These are phyloP conservation scores for Aurantiochytrium sp. DNA, from an alignment of 108 stramenopile genomes.

Conservation along the genomic window DNA sequence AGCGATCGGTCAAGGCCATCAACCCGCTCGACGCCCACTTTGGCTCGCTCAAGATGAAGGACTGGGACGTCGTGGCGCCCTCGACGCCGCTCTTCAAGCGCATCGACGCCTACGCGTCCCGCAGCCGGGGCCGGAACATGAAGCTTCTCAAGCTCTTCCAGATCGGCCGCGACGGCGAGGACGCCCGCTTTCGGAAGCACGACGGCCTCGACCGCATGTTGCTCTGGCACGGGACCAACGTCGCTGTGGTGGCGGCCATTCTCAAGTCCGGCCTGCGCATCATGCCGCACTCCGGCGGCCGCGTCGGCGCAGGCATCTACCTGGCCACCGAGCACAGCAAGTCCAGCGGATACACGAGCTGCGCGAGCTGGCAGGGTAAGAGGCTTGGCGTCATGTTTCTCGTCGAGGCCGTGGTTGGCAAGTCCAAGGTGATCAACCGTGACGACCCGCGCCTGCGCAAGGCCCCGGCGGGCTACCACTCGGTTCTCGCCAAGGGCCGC, in stretches of 20 bases:
- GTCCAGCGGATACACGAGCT: constrained; percentile 46
- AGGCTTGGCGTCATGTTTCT: constrained; percentile 57
- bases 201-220: constrained; percentile 55
- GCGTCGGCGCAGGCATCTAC: constrained; percentile 58
- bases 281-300: constrained; percentile 63
- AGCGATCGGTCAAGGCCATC: not conserved
- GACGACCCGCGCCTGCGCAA: constrained; percentile 46
- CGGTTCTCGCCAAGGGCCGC: constrained; percentile 51
- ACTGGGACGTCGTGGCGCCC: not conserved
- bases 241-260: constrained; percentile 62
- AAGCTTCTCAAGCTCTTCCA: constrained; percentile 45
- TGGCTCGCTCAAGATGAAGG: constrained; percentile 21
- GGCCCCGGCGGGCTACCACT: constrained; percentile 54
- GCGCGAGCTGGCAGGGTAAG: constrained; percentile 23
- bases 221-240: constrained; percentile 63
- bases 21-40: constrained; percentile 52
- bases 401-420: constrained; percentile 55
- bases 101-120: not conserved
- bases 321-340: constrained; percentile 54
- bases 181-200: constrained; percentile 43
- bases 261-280: constrained; percentile 58
- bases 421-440: constrained; percentile 35
- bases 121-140: constrained; percentile 22
- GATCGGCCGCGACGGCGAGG: constrained; percentile 51
- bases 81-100: not conserved